These are phyloP conservation scores for Clitocybe nebularis DNA, from an alignment of 1,284 basidiomycete genomes.

Conservation along the genomic window DNA sequence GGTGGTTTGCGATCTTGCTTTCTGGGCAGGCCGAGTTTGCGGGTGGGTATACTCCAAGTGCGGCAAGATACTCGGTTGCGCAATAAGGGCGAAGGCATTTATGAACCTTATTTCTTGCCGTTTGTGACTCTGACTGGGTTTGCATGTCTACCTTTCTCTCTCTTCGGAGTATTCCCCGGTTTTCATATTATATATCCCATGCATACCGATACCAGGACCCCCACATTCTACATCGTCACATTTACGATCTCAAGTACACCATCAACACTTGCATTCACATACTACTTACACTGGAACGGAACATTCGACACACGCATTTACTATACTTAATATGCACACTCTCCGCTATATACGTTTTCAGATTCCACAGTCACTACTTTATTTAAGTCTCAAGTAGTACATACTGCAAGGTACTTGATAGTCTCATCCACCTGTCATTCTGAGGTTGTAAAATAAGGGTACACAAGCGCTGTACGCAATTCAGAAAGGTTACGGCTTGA, in stretches of 20 bases:
- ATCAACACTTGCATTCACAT: not conserved
- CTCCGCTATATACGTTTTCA: not conserved
- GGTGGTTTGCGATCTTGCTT: conserved; percentile 60
- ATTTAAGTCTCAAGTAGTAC: no score
- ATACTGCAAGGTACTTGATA: no score
- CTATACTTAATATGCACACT: not conserved
- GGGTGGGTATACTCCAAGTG: not conserved
- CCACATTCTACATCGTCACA: not conserved
- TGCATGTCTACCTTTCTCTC: not conserved
- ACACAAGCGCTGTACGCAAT: no score
- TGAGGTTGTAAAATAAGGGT: no score
- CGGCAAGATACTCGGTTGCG: not conserved
- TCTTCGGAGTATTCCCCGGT: no score
- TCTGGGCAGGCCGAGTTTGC: conserved; percentile 19
- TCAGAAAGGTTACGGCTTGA: no score
- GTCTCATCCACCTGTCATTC: no score
- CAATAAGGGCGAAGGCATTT: not conserved
- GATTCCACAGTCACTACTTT: no score
- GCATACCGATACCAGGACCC: not conserved
- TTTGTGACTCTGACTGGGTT: not conserved
- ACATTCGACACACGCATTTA: not conserved
- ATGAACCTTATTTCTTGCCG: not conserved
- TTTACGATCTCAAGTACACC: not conserved
- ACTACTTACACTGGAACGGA: not conserved
- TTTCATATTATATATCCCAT: conserved; percentile 1